Evolutionary conservation across 345 rosid species (phyloP).

Genomic region (Brassica napus): DNA sequence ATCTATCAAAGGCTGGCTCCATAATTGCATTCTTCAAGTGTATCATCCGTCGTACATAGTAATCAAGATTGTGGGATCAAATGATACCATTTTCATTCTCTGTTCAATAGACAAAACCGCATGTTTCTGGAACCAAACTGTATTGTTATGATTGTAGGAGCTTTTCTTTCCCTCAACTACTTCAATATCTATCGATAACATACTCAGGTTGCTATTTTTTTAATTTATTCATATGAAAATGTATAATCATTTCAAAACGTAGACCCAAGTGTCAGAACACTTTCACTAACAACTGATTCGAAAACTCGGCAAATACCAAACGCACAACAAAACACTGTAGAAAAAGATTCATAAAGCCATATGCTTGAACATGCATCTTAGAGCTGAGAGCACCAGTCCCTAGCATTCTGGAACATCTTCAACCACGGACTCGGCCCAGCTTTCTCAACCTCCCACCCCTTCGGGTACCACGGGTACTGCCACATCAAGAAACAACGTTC

Average conservation of each 20-base stretch:
- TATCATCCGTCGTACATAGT: background rate
- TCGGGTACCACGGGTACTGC: conserved; percentile 97
- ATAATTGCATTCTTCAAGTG: background rate
- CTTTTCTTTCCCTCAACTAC: background rate
- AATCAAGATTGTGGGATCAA: background rate
- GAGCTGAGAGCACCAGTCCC: conserved; percentile 76
- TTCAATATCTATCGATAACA: background rate
- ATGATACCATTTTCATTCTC: background rate
- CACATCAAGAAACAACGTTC: conserved; percentile 99
- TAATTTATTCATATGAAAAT: background rate
- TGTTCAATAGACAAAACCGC: background rate
- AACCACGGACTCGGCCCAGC: conserved; percentile 96
- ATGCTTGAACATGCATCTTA: conserved; percentile 5
- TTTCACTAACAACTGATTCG: background rate
- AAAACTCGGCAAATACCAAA: conserved; percentile 22
- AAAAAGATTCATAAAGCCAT: background rate
- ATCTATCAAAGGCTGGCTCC: background rate
- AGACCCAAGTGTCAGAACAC: background rate
- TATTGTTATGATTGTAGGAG: no score
- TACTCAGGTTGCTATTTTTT: background rate
- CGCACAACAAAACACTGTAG: conserved; percentile 11
- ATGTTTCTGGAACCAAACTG: background rate
- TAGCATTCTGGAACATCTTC: conserved; percentile 91
- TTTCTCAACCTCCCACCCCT: conserved; percentile 75
- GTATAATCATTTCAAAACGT: background rate